Evolutionary conservation across 2,329 filamentous ascomycete species (phyloP), one percentile per base, ranked within the genome.

Genomic region (Botrytis fragariae): DNA sequence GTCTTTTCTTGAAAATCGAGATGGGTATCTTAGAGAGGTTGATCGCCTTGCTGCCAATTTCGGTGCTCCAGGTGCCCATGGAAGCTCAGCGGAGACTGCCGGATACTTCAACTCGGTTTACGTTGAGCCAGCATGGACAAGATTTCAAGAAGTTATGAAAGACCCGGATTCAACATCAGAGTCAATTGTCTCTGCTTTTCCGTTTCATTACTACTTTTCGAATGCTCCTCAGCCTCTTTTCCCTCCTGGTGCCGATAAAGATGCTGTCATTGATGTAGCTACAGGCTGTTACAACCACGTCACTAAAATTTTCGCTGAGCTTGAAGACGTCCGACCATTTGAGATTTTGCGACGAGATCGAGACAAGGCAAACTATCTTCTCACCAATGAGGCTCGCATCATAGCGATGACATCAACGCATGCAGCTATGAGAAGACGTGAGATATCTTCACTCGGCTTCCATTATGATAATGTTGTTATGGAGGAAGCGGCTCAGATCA

Each of bases 351-450:
- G 94, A 69, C 91, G 92, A 72, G 93, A 95, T 76, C 91, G 93
- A 51, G 96, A 99, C 81, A 98, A 97, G 84, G 92, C 95, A 69
- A 98, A 98, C 82, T 99, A 99, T 80, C 89, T 99, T 9, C 88
- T 99, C 48, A 92, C 94, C 9, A 98, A 94, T 79, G 95, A 98
- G 83, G 97, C 97, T n/a, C 91, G 96, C 51, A 96, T 99, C 75
- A 92, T 99, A 76, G 97, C 96, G 73, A 99, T 99, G 97, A 99
- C 96, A 29, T 97, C 95, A 6, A 99, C 97, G 0, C 96, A 99
- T 82, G 97, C 96, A 7, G 96, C 96, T 1, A 99, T 99, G 88
- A 90, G 94, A 75, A 88, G 95, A 75, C 90, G 93, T 76, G 95
- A 98, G 79, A 98, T 99, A 78, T 92, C 94, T 0, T 87, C 89